phyloP scores from a whole-genome alignment of 768 basidiomycete genomes.

The Termitomyces sp. region DNA sequence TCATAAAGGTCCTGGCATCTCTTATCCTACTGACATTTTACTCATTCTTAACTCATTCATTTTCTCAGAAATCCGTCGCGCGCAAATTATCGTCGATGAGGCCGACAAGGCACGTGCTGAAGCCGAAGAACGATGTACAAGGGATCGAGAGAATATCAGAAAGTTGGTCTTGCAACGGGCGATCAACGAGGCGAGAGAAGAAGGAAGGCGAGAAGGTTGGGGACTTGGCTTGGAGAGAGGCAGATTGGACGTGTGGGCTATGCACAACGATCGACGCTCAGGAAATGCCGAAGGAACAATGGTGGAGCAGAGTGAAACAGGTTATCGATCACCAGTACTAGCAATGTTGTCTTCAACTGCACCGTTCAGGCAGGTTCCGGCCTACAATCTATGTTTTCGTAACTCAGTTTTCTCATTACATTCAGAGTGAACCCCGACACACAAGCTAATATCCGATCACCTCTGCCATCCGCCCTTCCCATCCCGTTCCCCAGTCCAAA shows the following conservation, averaged over 20 bases:
- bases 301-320: neutral
- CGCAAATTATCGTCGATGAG: conserved; percentile 44
- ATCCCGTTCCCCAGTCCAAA: neutral
- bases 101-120: conserved; percentile 42
- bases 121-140: conserved; percentile 41
- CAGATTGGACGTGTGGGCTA: conserved; percentile 10
- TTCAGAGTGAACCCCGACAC: neutral
- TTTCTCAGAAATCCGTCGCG: conserved; percentile 40
- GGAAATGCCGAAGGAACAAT: neutral
- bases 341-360: neutral
- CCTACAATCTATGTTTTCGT: neutral
- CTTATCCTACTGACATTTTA: neutral
- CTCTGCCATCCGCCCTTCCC: neutral
- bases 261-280: neutral
- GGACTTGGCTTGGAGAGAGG: conserved; percentile 38
- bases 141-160: conserved; percentile 39
- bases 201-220: conserved; percentile 47
- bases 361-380: neutral
- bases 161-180: conserved; percentile 40
- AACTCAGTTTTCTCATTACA: neutral
- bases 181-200: conserved; percentile 44
- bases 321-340: neutral
- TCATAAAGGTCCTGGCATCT: conserved; percentile 32
- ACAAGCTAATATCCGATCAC: neutral
- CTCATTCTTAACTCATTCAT: conserved; percentile 1